Evolutionary conservation across 2,329 filamentous ascomycete genomes (phyloP).

Genomic region (Xylaria multiplex): DNA sequence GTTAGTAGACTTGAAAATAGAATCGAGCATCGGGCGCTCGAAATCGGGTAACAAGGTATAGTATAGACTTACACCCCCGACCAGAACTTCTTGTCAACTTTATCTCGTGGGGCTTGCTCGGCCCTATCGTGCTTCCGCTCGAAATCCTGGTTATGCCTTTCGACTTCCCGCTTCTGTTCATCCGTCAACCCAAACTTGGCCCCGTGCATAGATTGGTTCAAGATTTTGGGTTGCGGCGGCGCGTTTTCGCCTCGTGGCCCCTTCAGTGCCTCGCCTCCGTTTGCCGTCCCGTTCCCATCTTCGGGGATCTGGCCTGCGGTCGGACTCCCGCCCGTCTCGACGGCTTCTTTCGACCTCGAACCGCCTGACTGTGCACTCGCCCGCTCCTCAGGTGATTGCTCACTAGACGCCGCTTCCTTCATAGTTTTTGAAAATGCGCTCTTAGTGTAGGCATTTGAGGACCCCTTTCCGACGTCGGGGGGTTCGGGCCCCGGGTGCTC

Average conservation of each 20-base stretch:
- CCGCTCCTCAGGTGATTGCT: slow-evolving; percentile 47
- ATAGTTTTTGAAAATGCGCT: slow-evolving; percentile 43
- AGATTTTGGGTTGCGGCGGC: slow-evolving; percentile 62
- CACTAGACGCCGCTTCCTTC: slow-evolving; percentile 36
- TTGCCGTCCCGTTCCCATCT: slow-evolving; percentile 40
- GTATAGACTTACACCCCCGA: slow-evolving; percentile 51
- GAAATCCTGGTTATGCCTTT: slow-evolving; percentile 68
- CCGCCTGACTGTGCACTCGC: slow-evolving; percentile 53
- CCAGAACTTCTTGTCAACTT: slow-evolving; percentile 68
- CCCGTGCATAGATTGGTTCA: slow-evolving; percentile 58
- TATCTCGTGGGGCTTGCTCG: slow-evolving; percentile 55
- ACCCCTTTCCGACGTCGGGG: slow-evolving; percentile 53
- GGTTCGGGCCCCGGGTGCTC: slow-evolving; percentile 58
- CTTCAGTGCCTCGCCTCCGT: slow-evolving; percentile 49
- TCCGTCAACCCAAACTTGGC: slow-evolving; percentile 53
- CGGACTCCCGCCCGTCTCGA: slow-evolving; percentile 50
- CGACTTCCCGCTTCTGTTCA: slow-evolving; percentile 66
- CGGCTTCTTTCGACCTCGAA: slow-evolving; percentile 53
- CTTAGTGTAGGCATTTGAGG: slow-evolving; percentile 52
- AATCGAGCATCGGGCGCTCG: slow-evolving; percentile 16
- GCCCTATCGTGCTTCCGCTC: slow-evolving; percentile 63
- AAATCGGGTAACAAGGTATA: slow-evolving; percentile 8
- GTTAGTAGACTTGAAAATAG: slow-evolving; percentile 30
- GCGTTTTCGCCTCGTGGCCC: slow-evolving; percentile 48
- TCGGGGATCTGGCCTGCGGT: slow-evolving; percentile 46